Evolutionary conservation across 305 asterid genomes (phyloP).

Genomic region (Rubia peregrina): DNA sequence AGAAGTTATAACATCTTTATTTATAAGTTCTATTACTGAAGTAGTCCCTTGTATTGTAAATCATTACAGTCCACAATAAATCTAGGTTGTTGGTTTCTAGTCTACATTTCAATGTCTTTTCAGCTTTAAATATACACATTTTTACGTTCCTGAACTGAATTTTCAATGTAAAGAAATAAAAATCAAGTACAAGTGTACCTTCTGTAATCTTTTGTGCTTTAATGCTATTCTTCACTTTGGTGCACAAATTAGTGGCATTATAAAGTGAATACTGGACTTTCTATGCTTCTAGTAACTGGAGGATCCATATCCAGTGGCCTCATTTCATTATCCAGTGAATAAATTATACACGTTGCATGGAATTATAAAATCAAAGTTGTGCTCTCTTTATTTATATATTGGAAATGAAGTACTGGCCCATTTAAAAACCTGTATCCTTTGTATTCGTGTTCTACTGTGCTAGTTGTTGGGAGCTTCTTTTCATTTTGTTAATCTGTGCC

Average conservation of each 20-base stretch:
- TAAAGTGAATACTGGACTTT: background rate
- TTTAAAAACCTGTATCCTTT: background rate
- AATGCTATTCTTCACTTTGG: background rate
- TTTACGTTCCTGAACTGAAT: background rate
- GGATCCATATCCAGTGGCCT: constrained; percentile 3
- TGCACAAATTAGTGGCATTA: background rate
- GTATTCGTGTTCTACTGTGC: background rate
- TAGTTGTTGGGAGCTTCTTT: background rate
- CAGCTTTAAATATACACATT: background rate
- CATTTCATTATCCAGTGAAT: background rate
- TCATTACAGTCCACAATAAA: background rate
- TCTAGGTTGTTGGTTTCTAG: background rate
- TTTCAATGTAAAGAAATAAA: background rate
- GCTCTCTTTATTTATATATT: background rate
- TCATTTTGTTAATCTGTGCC: background rate
- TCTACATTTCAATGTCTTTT: background rate
- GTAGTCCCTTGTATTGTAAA: background rate
- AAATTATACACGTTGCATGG: background rate
- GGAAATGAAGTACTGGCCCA: background rate
- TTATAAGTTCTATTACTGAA: background rate
- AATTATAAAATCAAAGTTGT: background rate
- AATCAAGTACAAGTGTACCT: background rate
- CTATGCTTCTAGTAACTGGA: background rate
- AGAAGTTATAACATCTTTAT: background rate
- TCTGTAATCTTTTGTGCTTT: background rate